Evolutionary conservation across 371 early-diverging fungal species (phyloP), one percentile per base, ranked within the genome.

Genomic region (Zychaea mexicana): DNA sequence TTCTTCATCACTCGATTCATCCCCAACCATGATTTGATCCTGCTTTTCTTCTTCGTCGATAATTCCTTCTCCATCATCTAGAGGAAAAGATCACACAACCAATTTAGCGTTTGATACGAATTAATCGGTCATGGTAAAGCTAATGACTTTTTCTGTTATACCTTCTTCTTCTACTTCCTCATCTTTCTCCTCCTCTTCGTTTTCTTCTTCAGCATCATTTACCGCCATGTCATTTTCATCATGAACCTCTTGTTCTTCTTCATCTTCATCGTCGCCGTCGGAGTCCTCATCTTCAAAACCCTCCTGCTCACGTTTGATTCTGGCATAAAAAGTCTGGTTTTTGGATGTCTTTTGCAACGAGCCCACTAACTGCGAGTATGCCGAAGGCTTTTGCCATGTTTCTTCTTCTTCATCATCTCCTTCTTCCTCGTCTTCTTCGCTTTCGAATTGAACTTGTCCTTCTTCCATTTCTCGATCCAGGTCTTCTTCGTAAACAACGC

Each of bases 401-500:
- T 76, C 77, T 38, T 76, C 78, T 0, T 65, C 61, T 27, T 64
- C 71, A 19, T 68, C 76, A 22, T 64, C 66, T 8, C 61, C 66
- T 15, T 49, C 72, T 2, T 53, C 71, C 1, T 55, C 66, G 21
- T 74, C 73, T 10, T 73, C 71, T 10, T 70, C 73, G n/a, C 79
- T 66, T 45, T 73, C 74, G 15, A 77, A 72, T 21, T 74, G 66
- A 31, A 69, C 67, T 45, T 66, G 52, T 47, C 76, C 76, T 49
- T 80, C 69, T n/a, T 77, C 76, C 13, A 76, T 57, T 58, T 83
- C 81, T 62, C 77, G 71, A 46, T 86, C 84, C 15, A 79, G 72
- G 36, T 86, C 84, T 2, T 77, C 79, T 60, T 82, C 84, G 33
- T 73, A 74, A 19, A 81, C 77, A n/a, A 81, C 78, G 42, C 76